These are phyloP conservation scores for Hansenula lynferdii DNA, from an alignment of 1,139 yeast genomes.

Conservation along the genomic window DNA sequence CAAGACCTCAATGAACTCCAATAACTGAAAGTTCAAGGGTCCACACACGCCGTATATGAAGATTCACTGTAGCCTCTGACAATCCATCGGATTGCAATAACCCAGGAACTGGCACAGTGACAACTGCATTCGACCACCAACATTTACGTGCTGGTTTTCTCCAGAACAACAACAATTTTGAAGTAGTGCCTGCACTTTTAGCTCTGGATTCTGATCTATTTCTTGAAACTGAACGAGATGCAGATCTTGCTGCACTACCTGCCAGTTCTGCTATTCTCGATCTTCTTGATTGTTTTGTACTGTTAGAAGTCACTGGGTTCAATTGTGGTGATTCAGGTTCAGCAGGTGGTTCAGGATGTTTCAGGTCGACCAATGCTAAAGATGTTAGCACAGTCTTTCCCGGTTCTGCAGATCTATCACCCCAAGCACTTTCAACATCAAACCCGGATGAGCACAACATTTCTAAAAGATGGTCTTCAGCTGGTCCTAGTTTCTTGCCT, in stretches of 20 bases:
- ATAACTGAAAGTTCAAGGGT: slow-evolving; percentile 36
- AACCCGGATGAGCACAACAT: slow-evolving; percentile 95
- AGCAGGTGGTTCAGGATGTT: slow-evolving; percentile 25
- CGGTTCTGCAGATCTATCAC: slow-evolving; percentile 80
- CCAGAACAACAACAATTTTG: slow-evolving; percentile 90
- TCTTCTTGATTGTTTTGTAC: slow-evolving; percentile 27
- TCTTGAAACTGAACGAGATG: slow-evolving; percentile 39
- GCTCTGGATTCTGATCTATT: slow-evolving; percentile 45
- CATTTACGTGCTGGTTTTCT: slow-evolving; percentile 98
- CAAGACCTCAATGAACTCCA: slow-evolving; percentile 37
- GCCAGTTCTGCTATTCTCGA: slow-evolving; percentile 46
- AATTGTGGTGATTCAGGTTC: slow-evolving; percentile 42
- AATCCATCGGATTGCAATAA: slow-evolving; percentile 24
- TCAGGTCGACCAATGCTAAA: slow-evolving; percentile 71
- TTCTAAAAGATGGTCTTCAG: slow-evolving; percentile 91
- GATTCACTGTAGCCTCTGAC: slow-evolving; percentile 22
- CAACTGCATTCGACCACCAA: slow-evolving; percentile 88
- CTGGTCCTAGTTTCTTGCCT: slow-evolving; percentile 65
- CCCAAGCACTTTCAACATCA: slow-evolving; percentile 69
- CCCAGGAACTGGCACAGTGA: slow-evolving; percentile 45
- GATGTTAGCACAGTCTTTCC: slow-evolving; percentile 83
- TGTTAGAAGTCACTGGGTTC: slow-evolving; percentile 39
- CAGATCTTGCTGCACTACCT: slow-evolving; percentile 38
- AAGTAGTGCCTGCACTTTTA: slow-evolving; percentile 41
- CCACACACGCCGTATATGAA: slow-evolving; percentile 39